Evolutionary conservation across 2,329 filamentous ascomycete species (phyloP).

Genomic region (Claviceps pazoutovae): DNA sequence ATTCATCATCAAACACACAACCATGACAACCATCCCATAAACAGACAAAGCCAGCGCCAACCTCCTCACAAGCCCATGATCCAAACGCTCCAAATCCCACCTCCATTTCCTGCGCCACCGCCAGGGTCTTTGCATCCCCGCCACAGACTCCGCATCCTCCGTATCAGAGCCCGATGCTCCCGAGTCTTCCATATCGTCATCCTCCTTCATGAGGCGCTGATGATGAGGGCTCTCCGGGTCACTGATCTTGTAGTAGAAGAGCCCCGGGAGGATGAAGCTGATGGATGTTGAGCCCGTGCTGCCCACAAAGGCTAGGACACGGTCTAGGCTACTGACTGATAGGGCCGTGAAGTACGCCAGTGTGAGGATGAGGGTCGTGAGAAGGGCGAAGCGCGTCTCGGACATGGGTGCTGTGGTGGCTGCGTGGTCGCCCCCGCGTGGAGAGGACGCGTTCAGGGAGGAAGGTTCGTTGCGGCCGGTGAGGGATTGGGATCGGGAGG

Average conservation of each 20-base stretch:
- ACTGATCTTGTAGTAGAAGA: constrained; percentile 98
- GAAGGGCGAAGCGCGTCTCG: constrained; percentile 74
- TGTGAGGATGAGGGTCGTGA: constrained; percentile 77
- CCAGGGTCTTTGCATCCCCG: constrained; percentile 30
- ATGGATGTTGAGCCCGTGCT: constrained; percentile 91
- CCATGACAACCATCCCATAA: constrained; percentile 82
- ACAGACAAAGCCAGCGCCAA: constrained; percentile 61
- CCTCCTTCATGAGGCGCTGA: constrained; percentile 76
- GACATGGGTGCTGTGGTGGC: constrained; percentile 53
- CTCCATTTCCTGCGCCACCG: constrained; percentile 43
- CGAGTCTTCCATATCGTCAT: constrained; percentile 63
- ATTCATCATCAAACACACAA: constrained; percentile 75
- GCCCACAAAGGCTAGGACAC: constrained; percentile 88
- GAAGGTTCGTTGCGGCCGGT: constrained; percentile 26
- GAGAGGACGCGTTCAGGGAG: constrained; percentile 24
- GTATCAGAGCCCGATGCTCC: constrained; percentile 30
- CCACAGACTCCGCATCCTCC: constrained; percentile 29
- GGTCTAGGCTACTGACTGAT: constrained; percentile 78
- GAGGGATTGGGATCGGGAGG: constrained; percentile 31
- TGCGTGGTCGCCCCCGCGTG: constrained; percentile 34
- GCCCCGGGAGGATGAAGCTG: constrained; percentile 85
- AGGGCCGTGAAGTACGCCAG: constrained; percentile 79
- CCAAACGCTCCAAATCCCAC: constrained; percentile 49
- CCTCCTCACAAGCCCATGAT: constrained; percentile 52
- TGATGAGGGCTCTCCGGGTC: constrained; percentile 76